Evolutionary conservation across 768 basidiomycete genomes (phyloP), one percentile per base, ranked within the genome.

Genomic region (Macrocybe gigantea): DNA sequence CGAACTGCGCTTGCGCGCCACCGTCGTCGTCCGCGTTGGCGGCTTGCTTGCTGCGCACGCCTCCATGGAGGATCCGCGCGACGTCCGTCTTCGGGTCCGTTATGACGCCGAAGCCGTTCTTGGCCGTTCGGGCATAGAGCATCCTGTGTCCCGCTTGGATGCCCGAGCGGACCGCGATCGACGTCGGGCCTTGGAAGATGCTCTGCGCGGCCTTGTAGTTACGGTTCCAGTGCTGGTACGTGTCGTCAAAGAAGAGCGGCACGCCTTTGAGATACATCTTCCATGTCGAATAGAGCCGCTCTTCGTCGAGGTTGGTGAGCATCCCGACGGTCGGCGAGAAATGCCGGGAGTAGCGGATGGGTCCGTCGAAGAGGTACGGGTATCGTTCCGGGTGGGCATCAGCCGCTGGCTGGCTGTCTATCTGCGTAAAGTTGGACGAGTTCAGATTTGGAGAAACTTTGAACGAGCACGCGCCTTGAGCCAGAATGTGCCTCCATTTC

Each of bases 201-300:
- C 69, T 71, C 60, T 86, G 82, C 1, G 87, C 87, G 11, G 84
- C 80, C 53, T 73, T 76, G 70, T 89, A 85, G 9, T 74, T 53
- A 47, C 56, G 64, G 60, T 85, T 87, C 88, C 86, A 90, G 22
- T 60, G 67, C 60, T 90, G 88, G 47, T 75, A 62, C 29, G 53
- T 63, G 57, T 84, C 75, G 7, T 77, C 71, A 55, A 90, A 85
- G 62, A 78, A 77, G 6, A 73, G 61, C 2, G 70, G 75, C 1
- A 88, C 61, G 13, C 79, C 83, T 45, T 73, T 73, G 60, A 88
- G 67, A 56, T 79, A 83, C 53, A 82, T 73, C 60, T 88, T 88
- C 88, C 88, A 90, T 1, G 88, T 90, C 34, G 83, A 81, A 59
- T 88, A 89, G 15, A 87, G 68, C 0, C 83, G 78, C 0, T 69